Conservation (phyloP, 495 filamentous ascomycete genomes). For the Hyaloscypha finlandica region DNA sequence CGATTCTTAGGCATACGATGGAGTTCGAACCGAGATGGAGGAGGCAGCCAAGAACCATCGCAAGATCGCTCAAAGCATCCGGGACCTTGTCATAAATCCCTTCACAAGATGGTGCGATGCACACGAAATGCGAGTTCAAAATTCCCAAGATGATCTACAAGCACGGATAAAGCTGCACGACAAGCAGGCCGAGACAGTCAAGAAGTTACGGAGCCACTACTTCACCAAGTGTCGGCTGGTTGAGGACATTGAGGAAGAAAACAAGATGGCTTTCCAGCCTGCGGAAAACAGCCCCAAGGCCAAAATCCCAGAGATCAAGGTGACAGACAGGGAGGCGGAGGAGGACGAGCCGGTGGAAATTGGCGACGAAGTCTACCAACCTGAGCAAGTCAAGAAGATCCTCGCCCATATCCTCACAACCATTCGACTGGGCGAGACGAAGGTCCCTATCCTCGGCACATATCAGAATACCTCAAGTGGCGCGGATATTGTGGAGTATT, state of each 20-base stretch:
- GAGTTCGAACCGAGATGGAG: constrained; percentile 91
- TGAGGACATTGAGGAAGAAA: constrained; percentile 97
- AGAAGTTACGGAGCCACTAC: constrained; percentile 91
- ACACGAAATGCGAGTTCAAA: constrained; percentile 86
- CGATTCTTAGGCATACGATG: constrained; percentile 79
- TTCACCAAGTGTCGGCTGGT: constrained; percentile 98
- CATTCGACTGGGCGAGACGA: constrained; percentile 84
- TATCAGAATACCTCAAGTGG: constrained; percentile 92
- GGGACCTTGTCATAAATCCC: constrained; percentile 90
- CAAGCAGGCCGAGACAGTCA: constrained; percentile 84
- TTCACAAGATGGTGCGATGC: constrained; percentile 95
- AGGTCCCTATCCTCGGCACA: constrained; percentile 92
- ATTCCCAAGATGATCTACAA: constrained; percentile 93
- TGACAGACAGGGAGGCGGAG: constrained; percentile 46
- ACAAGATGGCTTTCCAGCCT: constrained; percentile 94
- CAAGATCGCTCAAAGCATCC: constrained; percentile 94
- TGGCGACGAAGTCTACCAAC: constrained; percentile 81
- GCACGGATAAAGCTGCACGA: constrained; percentile 86
- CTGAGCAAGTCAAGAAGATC: constrained; percentile 87
- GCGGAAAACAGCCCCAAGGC: constrained; percentile 55
- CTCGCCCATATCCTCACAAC: constrained; percentile 82
- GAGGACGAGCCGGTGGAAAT: constrained; percentile 81
- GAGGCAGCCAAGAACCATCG: constrained; percentile 87
- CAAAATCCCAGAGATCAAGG: constrained; percentile 59
- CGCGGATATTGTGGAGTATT: constrained; percentile 90